A percentile compares a stretch with the other conserved stretches of the same genome.
These are phyloP conservation scores for Sporothrix sp. DNA, from an alignment of 2,329 filamentous ascomycete genomes.

Conservation along the genomic window DNA sequence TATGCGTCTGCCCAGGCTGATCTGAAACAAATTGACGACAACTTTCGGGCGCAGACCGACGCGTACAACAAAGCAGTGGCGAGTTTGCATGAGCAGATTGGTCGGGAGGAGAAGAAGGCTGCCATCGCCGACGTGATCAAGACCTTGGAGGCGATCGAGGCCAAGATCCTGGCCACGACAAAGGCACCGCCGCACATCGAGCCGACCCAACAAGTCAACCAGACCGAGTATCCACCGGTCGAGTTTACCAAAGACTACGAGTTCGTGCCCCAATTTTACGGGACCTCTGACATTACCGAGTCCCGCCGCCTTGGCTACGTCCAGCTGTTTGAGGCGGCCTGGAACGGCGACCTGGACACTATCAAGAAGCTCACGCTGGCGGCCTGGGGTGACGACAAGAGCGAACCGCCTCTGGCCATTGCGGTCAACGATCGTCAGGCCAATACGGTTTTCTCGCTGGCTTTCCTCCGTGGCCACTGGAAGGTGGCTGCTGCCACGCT, in stretches of 20 bases:
- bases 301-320: conserved; percentile 50
- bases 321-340: conserved; percentile 63
- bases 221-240: conserved; percentile 4
- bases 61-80: conserved; percentile 28
- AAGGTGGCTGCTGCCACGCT: conserved; percentile 56
- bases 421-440: conserved; percentile 42
- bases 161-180: conserved; percentile 42
- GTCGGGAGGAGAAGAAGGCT: conserved; percentile 41
- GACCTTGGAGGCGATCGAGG: conserved; percentile 47
- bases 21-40: conserved; percentile 25
- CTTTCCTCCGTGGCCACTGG: conserved; percentile 55
- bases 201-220: conserved; percentile 45
- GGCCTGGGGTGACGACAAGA: conserved; percentile 44
- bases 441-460: conserved; percentile 57
- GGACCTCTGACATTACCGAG: conserved; percentile 45
- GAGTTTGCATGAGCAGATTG: conserved; percentile 23
- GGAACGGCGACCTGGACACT: conserved; percentile 55
- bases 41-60: conserved; percentile 26
- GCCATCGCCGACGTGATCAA: conserved; percentile 42
- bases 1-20: conserved; percentile 42
- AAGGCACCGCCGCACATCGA: no score
- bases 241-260: conserved; percentile 30
- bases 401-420: conserved; percentile 53
- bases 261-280: conserved; percentile 41
- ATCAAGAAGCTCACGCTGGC: conserved; percentile 56